These are phyloP conservation scores for Perilla frutescens DNA, from an alignment of 257 asterid species.

Conservation along the genomic window DNA sequence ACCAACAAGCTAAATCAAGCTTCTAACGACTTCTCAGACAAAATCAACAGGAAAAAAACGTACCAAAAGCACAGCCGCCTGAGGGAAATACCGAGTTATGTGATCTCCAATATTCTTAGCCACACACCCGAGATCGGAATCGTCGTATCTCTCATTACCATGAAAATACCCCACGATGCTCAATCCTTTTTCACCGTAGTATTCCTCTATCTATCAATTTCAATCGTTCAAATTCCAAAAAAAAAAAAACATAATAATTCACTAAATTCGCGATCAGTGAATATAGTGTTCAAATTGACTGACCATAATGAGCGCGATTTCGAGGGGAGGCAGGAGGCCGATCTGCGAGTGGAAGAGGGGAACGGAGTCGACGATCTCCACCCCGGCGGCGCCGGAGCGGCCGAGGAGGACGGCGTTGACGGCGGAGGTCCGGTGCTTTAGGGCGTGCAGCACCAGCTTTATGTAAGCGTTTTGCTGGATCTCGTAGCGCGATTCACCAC, in stretches of 20 bases:
- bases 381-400: constrained; percentile 57
- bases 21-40: neutral
- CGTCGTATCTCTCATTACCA: constrained; percentile 90
- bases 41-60: constrained; percentile 21
- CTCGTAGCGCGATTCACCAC: constrained; percentile 74
- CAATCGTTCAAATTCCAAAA: constrained; percentile 19
- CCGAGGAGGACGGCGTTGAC: constrained; percentile 94
- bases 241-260: neutral
- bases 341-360: constrained; percentile 97
- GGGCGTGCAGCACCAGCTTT: constrained; percentile 88
- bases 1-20: constrained; percentile 9
- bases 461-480: constrained; percentile 92
- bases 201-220: constrained; percentile 78
- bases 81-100: constrained; percentile 78
- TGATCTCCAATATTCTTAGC: constrained; percentile 96
- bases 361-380: constrained; percentile 86
- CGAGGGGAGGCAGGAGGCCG: constrained; percentile 90
- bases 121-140: constrained; percentile 70
- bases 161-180: constrained; percentile 91
- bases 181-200: constrained; percentile 74
- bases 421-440: constrained; percentile 83
- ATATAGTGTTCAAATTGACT: constrained; percentile 32
- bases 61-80: constrained; percentile 94
- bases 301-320: constrained; percentile 90
- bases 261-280: constrained; percentile 4